Evolutionary conservation across 2,329 filamentous ascomycete species (phyloP).

Genomic region (Nigrograna mackinnonii): DNA sequence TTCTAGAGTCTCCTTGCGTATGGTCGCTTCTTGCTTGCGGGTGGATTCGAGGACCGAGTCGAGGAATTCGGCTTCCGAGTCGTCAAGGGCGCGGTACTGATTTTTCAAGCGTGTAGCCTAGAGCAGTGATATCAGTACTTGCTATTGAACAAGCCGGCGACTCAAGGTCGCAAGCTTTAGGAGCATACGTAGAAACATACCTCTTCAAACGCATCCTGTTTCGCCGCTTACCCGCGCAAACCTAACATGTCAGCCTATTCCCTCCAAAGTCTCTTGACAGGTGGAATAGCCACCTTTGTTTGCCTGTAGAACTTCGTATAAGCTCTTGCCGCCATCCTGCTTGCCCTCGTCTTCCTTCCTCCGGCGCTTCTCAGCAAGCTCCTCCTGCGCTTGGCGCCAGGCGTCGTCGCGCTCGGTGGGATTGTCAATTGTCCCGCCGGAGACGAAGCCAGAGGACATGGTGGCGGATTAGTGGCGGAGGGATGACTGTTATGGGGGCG

Average conservation of each 20-base stretch:
- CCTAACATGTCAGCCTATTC: slow-evolving; percentile 34
- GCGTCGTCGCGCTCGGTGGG: slow-evolving; percentile 52
- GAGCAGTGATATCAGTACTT: not conserved
- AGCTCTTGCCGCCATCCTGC: slow-evolving; percentile 59
- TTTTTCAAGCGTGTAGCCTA: slow-evolving; percentile 66
- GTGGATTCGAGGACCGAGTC: slow-evolving; percentile 62
- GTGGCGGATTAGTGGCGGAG: not conserved
- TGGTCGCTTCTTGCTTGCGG: slow-evolving; percentile 58
- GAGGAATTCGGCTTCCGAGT: slow-evolving; percentile 78
- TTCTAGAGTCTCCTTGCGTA: slow-evolving; percentile 62
- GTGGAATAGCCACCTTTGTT: slow-evolving; percentile 68
- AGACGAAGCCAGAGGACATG: slow-evolving; percentile 56
- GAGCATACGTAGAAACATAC: slow-evolving; percentile 18
- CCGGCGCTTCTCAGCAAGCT: slow-evolving; percentile 65
- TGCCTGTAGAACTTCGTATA: slow-evolving; percentile 77
- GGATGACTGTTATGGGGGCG: no score
- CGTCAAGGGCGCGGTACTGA: slow-evolving; percentile 77
- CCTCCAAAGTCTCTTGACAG: not conserved
- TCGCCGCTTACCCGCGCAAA: slow-evolving; percentile 61
- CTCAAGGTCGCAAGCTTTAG: no score
- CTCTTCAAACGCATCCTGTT: slow-evolving; percentile 82
- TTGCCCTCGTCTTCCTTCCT: slow-evolving; percentile 57
- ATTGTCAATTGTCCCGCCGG: slow-evolving; percentile 52
- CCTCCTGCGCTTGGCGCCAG: slow-evolving; percentile 67
- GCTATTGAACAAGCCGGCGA: not conserved